phyloP scores from a whole-genome alignment of 176 grass and related monocot genomes.

The Avena sativa region DNA sequence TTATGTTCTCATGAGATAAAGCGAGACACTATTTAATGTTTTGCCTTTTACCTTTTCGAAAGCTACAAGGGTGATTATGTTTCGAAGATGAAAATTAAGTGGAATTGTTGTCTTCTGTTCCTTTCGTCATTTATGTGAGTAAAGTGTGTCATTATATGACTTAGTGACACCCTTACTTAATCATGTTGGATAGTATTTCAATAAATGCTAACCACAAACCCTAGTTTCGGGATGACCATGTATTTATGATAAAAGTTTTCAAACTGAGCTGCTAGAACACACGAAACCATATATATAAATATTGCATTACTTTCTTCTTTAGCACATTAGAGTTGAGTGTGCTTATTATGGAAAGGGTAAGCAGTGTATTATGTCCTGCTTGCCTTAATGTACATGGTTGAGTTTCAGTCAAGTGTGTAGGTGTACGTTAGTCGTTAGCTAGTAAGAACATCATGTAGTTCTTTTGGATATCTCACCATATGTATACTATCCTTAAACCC shows the following conservation, averaged over 20 bases:
- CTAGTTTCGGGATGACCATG: background rate
- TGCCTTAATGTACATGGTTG: background rate
- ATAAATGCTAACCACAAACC: background rate
- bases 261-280: background rate
- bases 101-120: background rate
- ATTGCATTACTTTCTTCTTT: background rate
- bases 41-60: background rate
- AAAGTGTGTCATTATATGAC: background rate
- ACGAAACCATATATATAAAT: background rate
- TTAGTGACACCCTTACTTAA: background rate
- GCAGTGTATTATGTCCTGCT: background rate
- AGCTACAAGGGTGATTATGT: background rate
- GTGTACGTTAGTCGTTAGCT: background rate
- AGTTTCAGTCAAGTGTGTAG: background rate
- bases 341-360: background rate
- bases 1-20: background rate
- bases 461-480: background rate
- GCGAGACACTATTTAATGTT: background rate
- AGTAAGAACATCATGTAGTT: too few relatives aligned
- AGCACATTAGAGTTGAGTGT: background rate
- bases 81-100: background rate
- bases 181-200: background rate
- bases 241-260: background rate
- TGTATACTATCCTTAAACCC: background rate
- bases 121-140: background rate